Evolutionary conservation across 2,329 filamentous ascomycete species (phyloP), one percentile per base, ranked within the genome.

Genomic region (Epichloe amarillans): DNA sequence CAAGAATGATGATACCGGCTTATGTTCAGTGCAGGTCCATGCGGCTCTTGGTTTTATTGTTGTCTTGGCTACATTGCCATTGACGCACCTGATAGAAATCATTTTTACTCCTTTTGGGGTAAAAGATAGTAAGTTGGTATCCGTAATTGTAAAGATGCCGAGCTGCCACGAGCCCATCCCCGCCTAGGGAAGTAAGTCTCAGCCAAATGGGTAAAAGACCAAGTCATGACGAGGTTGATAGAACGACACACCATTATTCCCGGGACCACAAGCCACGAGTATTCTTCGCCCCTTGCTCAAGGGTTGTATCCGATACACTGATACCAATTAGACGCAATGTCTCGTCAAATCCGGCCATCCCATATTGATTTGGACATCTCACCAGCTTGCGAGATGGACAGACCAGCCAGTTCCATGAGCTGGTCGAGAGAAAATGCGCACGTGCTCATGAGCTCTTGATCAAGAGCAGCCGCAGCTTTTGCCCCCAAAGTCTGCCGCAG

Each of bases 381-480:
- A 90, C 88, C 82, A 47, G 86, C 89, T 73, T 97, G 89, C 12
- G 91, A 91, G 26, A 97, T 89, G 1, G 89, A 90, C 0, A 98
- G 76, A 0, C 93, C 93, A 42, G 93, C 93, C 7, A 98, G 72
- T 65, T 97, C 93, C 93, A 98, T 97, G 46, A 98, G 74, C 68
- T 98, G 93, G 64, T 97, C 93, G 50, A 98, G 79, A 11, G 88
- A 95, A 69, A 95, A 98, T 8, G 86, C 89, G 1, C 83, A 80
- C 11, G 80, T 79, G 63, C 81, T 86, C 90, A 98, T 97, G 55
- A 98, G 82, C 64, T 98, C 91, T 66, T 87, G 83, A 65, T 98
- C 93, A 17, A 98, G 78, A 46, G 88, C 86, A 0, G 87, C 84
- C 0, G 93, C 93, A 56, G 88, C 87, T 69, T 93, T 89, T 41